These are phyloP conservation scores for Fragaria nilgerrensis DNA, from an alignment of 306 rosid species.

Conservation along the genomic window DNA sequence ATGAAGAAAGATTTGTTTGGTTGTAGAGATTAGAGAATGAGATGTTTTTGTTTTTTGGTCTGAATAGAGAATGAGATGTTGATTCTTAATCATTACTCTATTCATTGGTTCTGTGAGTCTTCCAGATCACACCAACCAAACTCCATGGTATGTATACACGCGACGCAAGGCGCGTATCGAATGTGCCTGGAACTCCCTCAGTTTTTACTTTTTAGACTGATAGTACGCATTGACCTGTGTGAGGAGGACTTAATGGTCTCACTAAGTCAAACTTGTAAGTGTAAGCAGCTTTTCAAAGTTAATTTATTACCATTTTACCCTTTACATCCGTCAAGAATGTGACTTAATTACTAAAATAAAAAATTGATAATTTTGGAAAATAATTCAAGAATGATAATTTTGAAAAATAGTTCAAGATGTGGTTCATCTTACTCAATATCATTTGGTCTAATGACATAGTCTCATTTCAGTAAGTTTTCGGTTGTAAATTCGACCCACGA, in stretches of 20 bases:
- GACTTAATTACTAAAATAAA: too few relatives aligned
- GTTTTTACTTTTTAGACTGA: neutral
- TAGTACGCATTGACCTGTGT: neutral
- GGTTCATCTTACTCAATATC: too few relatives aligned
- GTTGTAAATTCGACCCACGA: too few relatives aligned
- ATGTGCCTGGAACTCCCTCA: neutral
- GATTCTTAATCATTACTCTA: neutral
- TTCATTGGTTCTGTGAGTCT: neutral
- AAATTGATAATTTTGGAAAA: too few relatives aligned
- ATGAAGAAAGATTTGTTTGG: neutral
- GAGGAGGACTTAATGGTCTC: neutral
- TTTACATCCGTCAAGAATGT: too few relatives aligned
- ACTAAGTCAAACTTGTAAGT: neutral
- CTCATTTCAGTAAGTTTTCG: rapidly evolving
- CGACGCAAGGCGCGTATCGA: neutral
- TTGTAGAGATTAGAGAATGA: neutral
- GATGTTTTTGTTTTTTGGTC: too few relatives aligned
- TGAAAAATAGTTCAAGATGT: too few relatives aligned
- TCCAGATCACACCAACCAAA: neutral
- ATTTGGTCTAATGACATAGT: too few relatives aligned
- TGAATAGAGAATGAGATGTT: neutral
- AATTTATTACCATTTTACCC: too few relatives aligned
- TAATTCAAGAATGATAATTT: too few relatives aligned
- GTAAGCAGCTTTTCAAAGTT: too few relatives aligned
- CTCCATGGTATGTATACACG: neutral